Conservation (phyloP, 2,329 filamentous ascomycete species). For the Nannizzia gypsea region DNA sequence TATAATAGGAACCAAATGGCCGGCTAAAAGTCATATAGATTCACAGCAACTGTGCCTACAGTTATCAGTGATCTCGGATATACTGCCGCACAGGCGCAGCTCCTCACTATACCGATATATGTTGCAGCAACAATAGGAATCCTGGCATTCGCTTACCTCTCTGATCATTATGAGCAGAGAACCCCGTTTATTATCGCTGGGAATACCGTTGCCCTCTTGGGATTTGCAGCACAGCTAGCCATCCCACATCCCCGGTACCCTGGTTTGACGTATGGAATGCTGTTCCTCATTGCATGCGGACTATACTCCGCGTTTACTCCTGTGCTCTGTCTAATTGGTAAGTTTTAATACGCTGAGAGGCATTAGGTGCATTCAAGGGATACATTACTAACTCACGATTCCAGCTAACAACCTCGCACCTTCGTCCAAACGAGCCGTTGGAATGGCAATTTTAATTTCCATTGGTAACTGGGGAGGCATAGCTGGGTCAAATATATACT, state of each 20-base stretch:
- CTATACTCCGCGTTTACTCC: constrained; percentile 13
- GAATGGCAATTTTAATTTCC: constrained; percentile 33
- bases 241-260: constrained; percentile 12
- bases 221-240: constrained; percentile 47
- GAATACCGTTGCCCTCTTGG: constrained; percentile 54
- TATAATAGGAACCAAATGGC: constrained; percentile 9
- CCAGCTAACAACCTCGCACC: constrained; percentile 25
- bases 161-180: constrained; percentile 21
- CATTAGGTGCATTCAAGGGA: background rate
- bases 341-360: background rate
- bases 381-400: background rate
- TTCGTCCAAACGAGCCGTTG: constrained; percentile 32
- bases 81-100: constrained; percentile 31
- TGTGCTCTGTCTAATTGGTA: constrained; percentile 10
- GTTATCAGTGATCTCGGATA: constrained; percentile 28
- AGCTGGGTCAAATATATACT: constrained; percentile 26
- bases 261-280: constrained; percentile 13
- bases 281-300: constrained; percentile 12
- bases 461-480: constrained; percentile 31
- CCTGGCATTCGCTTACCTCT: constrained; percentile 19
- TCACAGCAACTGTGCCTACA: constrained; percentile 19
- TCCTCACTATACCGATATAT: constrained; percentile 26
- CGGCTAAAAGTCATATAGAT: constrained; percentile 14
- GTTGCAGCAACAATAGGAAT: constrained; percentile 18
- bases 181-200: constrained; percentile 41